Percentiles rank a stretch among this genome's conserved stretches.
phyloP scores from a whole-genome alignment of 176 grass and related monocot species.

The Aegilops tauschii region DNA sequence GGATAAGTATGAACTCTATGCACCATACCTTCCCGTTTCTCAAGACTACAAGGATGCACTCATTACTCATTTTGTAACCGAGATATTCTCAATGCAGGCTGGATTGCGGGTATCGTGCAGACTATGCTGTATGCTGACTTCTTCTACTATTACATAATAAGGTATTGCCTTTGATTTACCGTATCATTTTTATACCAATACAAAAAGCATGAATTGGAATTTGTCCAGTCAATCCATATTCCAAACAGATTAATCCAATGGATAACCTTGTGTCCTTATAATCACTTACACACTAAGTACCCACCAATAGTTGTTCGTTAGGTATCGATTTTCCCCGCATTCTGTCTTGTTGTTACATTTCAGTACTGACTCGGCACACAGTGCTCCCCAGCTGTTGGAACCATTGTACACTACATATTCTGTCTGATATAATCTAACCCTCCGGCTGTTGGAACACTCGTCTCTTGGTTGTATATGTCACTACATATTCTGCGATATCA shows the following conservation, averaged over 20 bases:
- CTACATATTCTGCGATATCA: background rate
- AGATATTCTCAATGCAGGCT: slow-evolving; percentile 44
- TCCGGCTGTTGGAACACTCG: too few species aligned
- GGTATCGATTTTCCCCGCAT: background rate
- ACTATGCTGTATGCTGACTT: slow-evolving; percentile 94
- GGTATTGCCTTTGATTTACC: slow-evolving; percentile 39
- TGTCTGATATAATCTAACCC: background rate
- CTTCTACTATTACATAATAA: slow-evolving; percentile 95
- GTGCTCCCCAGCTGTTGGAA: too few species aligned
- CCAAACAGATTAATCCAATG: background rate
- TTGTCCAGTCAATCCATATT: background rate
- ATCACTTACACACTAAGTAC: background rate
- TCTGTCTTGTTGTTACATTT: background rate
- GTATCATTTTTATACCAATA: background rate
- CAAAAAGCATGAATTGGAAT: background rate
- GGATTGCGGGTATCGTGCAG: slow-evolving; percentile 78
- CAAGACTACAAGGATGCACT: background rate
- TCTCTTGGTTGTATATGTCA: too few species aligned
- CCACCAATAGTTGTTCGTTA: background rate
- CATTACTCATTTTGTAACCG: background rate
- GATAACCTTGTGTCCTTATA: background rate
- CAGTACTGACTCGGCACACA: too few species aligned
- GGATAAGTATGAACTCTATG: slow-evolving; percentile 71
- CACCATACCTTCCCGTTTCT: background rate
- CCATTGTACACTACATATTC: background rate